Evolutionary conservation across 495 filamentous ascomycete genomes (phyloP), one percentile per base, ranked within the genome.

Genomic region (Penicillium paxilli): DNA sequence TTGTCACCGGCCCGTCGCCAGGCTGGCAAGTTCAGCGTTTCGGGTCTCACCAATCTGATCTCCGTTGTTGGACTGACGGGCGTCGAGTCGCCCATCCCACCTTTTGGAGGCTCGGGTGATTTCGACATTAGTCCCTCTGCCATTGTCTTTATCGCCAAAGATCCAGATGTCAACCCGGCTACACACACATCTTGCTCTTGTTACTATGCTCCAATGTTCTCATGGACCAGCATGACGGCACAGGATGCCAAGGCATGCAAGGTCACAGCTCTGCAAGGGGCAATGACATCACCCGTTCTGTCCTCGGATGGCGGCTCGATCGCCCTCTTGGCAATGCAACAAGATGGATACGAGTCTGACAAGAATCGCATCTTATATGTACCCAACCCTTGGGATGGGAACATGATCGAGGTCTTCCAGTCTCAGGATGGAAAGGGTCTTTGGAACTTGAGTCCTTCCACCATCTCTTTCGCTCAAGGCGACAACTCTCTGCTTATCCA

Each of bases 321-420:
- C 8, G 92, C 86, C n/a, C 91, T 96, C 55, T 82, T 91, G 37
- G 80, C 86, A 26, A 92, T 92, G 89, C 77, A 80, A 21, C 75
- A 84, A 54, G 83, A 87, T 58, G 90, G 91, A 20, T 96, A 98
- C 64, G 93, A 98, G 71, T 87, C 87, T 9, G 93, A 97, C 73
- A 89, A 90, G 69, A 88, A 92, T 44, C 79, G 89, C 4, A 79
- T 96, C 4, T 68, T 97, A 47, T 71, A 96, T 12, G 66, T 90
- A 44, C 70, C 70, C 5, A 82, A 87, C 58, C 75, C 83, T 6
- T 79, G 76, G 73, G 80, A 76, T 61, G 80, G 82, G 5, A 65
- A 74, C 32, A 72, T 74, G 54, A 75, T 84, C 32, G 85, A 89
- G 52, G 81, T 87, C 33, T 87, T 84, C 65, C 68, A 76, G 42